phyloP scores from a whole-genome alignment of 805 yeast species.

The Candida cerambycidarum region DNA sequence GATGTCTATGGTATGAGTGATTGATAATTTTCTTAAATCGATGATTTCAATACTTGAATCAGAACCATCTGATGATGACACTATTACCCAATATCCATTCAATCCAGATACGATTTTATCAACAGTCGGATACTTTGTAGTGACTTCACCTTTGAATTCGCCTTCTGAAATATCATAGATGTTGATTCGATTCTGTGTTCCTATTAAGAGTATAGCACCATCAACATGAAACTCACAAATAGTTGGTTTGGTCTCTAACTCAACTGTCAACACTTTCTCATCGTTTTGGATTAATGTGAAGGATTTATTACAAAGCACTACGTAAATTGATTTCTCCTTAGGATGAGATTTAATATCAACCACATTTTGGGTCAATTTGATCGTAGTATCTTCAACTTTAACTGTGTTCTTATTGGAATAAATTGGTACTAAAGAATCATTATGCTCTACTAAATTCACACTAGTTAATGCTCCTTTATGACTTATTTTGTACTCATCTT shows the following conservation, averaged over 20 bases:
- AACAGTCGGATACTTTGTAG: conserved; percentile 23
- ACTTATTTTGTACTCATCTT: conserved; percentile 12
- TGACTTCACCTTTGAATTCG: conserved; percentile 32
- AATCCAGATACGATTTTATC: conserved; percentile 49
- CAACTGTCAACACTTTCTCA: background rate
- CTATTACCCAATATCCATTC: conserved; percentile 65
- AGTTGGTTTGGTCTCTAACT: conserved; percentile 14
- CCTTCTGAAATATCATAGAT: conserved; percentile 43
- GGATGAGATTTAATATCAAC: conserved; percentile 35
- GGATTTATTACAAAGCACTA: conserved; percentile 24
- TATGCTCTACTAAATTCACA: conserved; percentile 15
- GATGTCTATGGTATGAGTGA: conserved; percentile 27
- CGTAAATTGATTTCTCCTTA: conserved; percentile 23
- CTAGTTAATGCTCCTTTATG: conserved; percentile 18
- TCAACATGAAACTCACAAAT: conserved; percentile 45
- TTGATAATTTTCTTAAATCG: conserved; percentile 47
- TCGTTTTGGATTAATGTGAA: conserved; percentile 17
- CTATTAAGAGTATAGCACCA: conserved; percentile 46
- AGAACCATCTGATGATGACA: conserved; percentile 19
- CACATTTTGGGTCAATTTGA: conserved; percentile 14
- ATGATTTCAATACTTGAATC: conserved; percentile 36
- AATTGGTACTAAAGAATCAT: conserved; percentile 16
- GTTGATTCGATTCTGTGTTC: conserved; percentile 30
- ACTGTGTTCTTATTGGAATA: conserved; percentile 21
- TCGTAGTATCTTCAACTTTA: conserved; percentile 8